phyloP scores from a whole-genome alignment of 2,329 filamentous ascomycete species.

The Colletotrichum abscissum region DNA sequence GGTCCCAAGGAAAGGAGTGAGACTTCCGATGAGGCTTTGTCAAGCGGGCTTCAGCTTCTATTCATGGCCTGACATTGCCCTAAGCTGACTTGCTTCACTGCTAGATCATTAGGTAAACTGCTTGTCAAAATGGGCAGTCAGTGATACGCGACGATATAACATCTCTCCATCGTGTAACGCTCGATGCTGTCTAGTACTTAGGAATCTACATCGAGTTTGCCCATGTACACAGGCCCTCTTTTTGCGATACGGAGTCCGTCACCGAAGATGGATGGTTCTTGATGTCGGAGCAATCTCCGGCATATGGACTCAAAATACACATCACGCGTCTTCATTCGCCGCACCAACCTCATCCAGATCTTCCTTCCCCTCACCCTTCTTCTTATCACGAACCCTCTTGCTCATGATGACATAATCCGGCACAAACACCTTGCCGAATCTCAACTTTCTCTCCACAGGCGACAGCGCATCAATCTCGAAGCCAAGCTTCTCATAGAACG shows the following conservation, averaged over 20 bases:
- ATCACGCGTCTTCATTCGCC: background rate
- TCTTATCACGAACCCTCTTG: slow-evolving; percentile 48
- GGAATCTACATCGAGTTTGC: no score
- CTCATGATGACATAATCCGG: slow-evolving; percentile 73
- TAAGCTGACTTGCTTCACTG: no score
- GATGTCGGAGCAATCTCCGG: no score
- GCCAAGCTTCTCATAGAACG: slow-evolving; percentile 72
- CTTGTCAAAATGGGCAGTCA: no score
- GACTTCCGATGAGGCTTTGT: background rate
- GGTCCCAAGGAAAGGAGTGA: background rate
- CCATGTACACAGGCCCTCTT: no score
- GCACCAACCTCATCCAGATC: background rate
- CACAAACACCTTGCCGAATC: slow-evolving; percentile 63
- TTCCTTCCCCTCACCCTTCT: background rate
- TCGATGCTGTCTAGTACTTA: no score
- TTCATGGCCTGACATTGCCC: background rate
- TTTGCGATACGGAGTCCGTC: no score
- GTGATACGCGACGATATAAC: no score
- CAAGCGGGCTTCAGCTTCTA: background rate
- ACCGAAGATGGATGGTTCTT: no score
- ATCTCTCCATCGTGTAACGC: no score
- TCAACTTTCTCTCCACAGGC: slow-evolving; percentile 62
- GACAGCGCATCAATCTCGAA: slow-evolving; percentile 67
- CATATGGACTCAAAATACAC: no score
- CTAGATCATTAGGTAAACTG: no score